Conservation (phyloP, 352 stramenopile species). For the Pythium phragmitis region DNA sequence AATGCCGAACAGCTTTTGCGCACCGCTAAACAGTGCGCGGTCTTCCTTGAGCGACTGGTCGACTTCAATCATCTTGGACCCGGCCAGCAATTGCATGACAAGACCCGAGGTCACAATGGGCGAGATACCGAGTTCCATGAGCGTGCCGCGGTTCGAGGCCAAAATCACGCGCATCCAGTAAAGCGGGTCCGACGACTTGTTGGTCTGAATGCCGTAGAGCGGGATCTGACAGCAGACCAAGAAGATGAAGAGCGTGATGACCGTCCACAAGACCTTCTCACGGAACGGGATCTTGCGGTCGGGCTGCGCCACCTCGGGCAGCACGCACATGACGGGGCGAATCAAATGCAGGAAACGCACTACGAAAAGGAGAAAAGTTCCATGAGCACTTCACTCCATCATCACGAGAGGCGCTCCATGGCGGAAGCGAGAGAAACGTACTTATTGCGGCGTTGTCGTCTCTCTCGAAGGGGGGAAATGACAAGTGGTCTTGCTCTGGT, state of each 20-base stretch:
- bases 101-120: slow-evolving; percentile 99
- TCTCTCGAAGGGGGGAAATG: slow-evolving; percentile 28
- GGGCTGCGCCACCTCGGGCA: slow-evolving; percentile 96
- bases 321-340: slow-evolving; percentile 97
- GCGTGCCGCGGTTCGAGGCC: slow-evolving; percentile 97
- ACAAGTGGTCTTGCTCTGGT: slow-evolving; percentile 15
- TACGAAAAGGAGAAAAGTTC: slow-evolving; percentile 12
- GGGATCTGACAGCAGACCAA: slow-evolving; percentile 99
- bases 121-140: slow-evolving; percentile 99
- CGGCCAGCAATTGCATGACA: slow-evolving; percentile 99
- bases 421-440: slow-evolving; percentile 8
- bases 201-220: slow-evolving; percentile 98
- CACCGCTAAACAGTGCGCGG: slow-evolving; percentile 95
- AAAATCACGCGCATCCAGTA: slow-evolving; percentile 99
- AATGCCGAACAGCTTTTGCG: slow-evolving; percentile 99
- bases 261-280: slow-evolving; percentile 99
- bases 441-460: slow-evolving; percentile 26
- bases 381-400: background rate
- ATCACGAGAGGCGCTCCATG: background rate
- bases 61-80: slow-evolving; percentile 98
- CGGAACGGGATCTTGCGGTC: slow-evolving; percentile 98
- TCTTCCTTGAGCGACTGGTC: slow-evolving; percentile 99
- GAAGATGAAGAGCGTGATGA: slow-evolving; percentile 99
- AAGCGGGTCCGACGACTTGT: slow-evolving; percentile 98
- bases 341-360: slow-evolving; percentile 99